These are phyloP conservation scores for Saccharomycopsis fibuligera DNA, from an alignment of 805 yeast genomes.

Conservation along the genomic window DNA sequence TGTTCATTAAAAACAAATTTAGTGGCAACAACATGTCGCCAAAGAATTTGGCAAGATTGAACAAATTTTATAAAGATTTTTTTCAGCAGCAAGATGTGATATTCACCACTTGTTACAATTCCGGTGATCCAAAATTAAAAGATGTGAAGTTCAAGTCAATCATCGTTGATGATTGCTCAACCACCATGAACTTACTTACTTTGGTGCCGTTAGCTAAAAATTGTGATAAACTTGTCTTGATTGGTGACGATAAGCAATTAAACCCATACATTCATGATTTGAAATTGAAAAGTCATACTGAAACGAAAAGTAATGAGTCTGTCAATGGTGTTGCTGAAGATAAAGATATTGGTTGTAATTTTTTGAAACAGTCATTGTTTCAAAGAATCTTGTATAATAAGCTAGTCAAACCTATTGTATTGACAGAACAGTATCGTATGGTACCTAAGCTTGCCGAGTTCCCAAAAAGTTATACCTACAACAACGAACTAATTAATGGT, in stretches of 20 bases:
- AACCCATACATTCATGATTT: constrained; percentile 45
- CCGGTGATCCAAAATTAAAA: constrained; percentile 18
- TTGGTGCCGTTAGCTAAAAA: constrained; percentile 19
- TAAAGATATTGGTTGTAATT: constrained; percentile 27
- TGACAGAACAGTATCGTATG: constrained; percentile 58
- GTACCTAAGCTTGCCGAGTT: constrained; percentile 50
- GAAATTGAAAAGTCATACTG: neutral
- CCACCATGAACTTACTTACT: constrained; percentile 19
- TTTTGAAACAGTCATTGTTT: constrained; percentile 47
- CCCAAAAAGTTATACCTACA: constrained; percentile 55
- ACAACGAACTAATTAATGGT: constrained; percentile 54
- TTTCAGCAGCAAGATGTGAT: constrained; percentile 21
- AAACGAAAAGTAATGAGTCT: neutral
- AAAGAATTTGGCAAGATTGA: constrained; percentile 13
- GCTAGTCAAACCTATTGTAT: constrained; percentile 50
- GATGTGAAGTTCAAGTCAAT: constrained; percentile 20
- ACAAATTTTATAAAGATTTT: constrained; percentile 18
- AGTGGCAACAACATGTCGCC: constrained; percentile 5
- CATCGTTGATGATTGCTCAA: constrained; percentile 16
- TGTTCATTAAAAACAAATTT: constrained; percentile 19
- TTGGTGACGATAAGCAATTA: constrained; percentile 57
- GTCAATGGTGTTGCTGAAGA: neutral
- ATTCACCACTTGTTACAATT: constrained; percentile 20
- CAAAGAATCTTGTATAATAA: constrained; percentile 44
- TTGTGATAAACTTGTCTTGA: constrained; percentile 25